Evolutionary conservation across 306 rosid genomes (phyloP), one percentile per base, ranked within the genome.

Genomic region (Rubus idaeus): DNA sequence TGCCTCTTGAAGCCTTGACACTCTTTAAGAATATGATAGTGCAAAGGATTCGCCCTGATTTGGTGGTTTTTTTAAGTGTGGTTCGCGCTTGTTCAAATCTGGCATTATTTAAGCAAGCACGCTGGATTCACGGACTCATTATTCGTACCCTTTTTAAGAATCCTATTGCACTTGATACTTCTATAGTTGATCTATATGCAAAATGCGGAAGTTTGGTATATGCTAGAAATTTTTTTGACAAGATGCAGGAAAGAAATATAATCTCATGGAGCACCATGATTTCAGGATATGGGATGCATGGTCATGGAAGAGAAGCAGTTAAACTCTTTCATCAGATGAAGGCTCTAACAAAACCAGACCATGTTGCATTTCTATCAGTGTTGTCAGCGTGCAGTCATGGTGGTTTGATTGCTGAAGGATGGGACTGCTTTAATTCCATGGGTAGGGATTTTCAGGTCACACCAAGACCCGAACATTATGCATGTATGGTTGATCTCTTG

Each of bases 191-290:
- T 74, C 83, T 86, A 71, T 83, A 83, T 44, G 82, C 79, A 63
- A 86, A 83, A 78, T 86, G 87, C 37, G 87, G 87, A 75, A 76
- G 79, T 76, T 77, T 83, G 76, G 45, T 20, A 4, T 68, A 76
- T 76, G 90, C 87, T n/a, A 79, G 82, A 68, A 64, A 68, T 8
- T 70, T 64, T 68, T 86, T 86, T 44, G 84, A 81, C 30, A 73
- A 57, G 30, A 87, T 84, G 82, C 68, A 40, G 23, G 71, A 81
- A 66, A 77, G 74, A 79, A 82, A 84, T 82, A 72, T 60, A 47
- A 63, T 87, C 51, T 77, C 90, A 5, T 87, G 86, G 86, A 87
- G 84, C 74, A 79, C 81, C 73, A 77, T 84, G 79, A 87, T 87
- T 66, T 79, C 84, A 53, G 90, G 86, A 3, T 82, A 77, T 77